A percentile compares a stretch with the other conserved stretches of the same genome.
Evolutionary conservation across 2,329 filamentous ascomycete genomes (phyloP).

Genomic region (Aspergillus ochraceus): DNA sequence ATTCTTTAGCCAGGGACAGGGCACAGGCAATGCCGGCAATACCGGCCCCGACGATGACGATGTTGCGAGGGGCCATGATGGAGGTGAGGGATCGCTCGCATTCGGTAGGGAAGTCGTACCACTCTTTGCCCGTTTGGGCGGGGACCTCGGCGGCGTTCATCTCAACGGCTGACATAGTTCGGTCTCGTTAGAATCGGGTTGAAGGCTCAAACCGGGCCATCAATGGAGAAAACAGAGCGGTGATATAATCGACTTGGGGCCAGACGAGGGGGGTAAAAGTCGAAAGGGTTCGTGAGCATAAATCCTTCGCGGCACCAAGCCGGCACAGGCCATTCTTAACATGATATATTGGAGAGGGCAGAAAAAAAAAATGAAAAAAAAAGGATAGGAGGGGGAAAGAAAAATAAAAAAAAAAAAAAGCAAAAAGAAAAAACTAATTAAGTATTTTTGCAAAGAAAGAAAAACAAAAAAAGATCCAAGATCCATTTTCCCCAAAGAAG

Average conservation of each 20-base stretch:
- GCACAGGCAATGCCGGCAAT: slow-evolving; percentile 37
- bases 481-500: slow-evolving; percentile 3
- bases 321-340: not conserved
- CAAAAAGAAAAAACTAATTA: not conserved
- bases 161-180: not conserved
- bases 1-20: slow-evolving; percentile 32
- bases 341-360: not conserved
- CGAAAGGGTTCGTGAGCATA: not conserved
- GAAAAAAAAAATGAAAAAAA: slow-evolving; percentile 4
- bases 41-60: slow-evolving; percentile 36
- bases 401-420: not conserved
- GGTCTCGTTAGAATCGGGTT: not conserved
- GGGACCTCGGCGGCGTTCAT: not conserved
- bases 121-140: slow-evolving; percentile 7
- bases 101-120: slow-evolving; percentile 3
- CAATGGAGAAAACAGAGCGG: not conserved
- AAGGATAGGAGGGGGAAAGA: not conserved
- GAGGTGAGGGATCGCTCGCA: slow-evolving; percentile 10
- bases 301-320: not conserved
- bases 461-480: not conserved
- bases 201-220: not conserved
- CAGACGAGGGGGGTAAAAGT: not conserved
- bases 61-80: slow-evolving; percentile 21
- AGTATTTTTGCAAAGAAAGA: not conserved
- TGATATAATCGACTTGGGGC: not conserved